Evolutionary conservation across 768 basidiomycete genomes (phyloP).

Genomic region (Tephrocybe sp.): DNA sequence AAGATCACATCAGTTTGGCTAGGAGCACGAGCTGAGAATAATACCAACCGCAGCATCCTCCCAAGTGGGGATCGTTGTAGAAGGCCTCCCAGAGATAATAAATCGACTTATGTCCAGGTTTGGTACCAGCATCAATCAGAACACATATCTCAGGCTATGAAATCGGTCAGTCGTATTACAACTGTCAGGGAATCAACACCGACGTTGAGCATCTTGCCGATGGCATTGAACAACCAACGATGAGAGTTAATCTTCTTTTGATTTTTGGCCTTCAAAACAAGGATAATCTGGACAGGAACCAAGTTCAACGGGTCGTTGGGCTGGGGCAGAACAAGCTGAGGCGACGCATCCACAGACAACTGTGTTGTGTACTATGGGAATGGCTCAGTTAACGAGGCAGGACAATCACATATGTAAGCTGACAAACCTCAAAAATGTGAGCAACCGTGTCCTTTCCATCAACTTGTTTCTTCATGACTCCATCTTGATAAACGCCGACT

Average conservation of each 20-base stretch:
- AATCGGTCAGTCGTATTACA: neutral
- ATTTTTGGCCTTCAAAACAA: conserved; percentile 91
- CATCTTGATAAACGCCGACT: conserved; percentile 91
- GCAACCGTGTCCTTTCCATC: conserved; percentile 88
- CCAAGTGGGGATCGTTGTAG: conserved; percentile 74
- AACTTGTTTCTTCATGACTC: conserved; percentile 90
- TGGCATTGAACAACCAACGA: conserved; percentile 94
- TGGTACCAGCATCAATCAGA: conserved; percentile 93
- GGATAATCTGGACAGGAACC: conserved; percentile 89
- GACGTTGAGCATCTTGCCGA: conserved; percentile 78
- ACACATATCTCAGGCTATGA: conserved; percentile 86
- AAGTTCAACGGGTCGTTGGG: conserved; percentile 88
- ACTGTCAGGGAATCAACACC: conserved; percentile 12
- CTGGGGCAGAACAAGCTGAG: conserved; percentile 88
- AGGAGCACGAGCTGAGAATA: neutral
- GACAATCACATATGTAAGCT: neutral
- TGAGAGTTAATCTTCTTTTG: conserved; percentile 96
- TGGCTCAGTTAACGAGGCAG: conserved; percentile 6
- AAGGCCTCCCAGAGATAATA: conserved; percentile 95
- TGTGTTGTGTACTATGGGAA: conserved; percentile 86
- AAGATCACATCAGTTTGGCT: neutral
- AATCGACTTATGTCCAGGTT: conserved; percentile 94
- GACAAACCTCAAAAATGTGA: conserved; percentile 87
- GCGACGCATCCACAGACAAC: conserved; percentile 87
- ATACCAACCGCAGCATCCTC: conserved; percentile 75